Base-by-base conservation (phyloP, 2,329 filamentous ascomycete genomes). In the Colletotrichum graminicola region DNA sequence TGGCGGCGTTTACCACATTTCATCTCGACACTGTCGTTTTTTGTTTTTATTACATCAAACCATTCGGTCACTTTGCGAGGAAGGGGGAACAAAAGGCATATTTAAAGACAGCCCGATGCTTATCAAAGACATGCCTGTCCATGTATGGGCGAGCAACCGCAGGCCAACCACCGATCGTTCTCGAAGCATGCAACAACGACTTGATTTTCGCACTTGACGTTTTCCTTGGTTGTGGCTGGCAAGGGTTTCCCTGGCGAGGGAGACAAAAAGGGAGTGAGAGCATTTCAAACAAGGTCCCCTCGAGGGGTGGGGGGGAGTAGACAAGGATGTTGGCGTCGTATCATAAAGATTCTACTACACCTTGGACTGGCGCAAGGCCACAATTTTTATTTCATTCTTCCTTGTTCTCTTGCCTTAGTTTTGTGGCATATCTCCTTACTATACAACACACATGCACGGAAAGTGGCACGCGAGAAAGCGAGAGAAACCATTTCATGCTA, bases 1-100 rank as follows among this genome's bases (percentile, higher is more conserved):
- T 49, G 69, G 69, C 69, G 69, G 65, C 66, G 65, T 68, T 72
- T n/a, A 64, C 26, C 34, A 55, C 60, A 59, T 62, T 57, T 62
- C 12, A 54, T 23, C 14, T 41, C 45, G 55, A 41, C 59, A 63
- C 62, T 60, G 21, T 47, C 51, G 26, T 54, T 64, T 52, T 41
- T 39, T 29, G 29, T 29, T 26, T 21, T 56, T 39, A 23, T 67
- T 29, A 51, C 34, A 23, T 65, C 16, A 12, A 23, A 45, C 18
- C 18, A 21, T 39, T 43, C n/a, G 18, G 21, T 12, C n/a, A 52
- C 45, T n/a, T n/a, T 5, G 32, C 14, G 36, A 47, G 21, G 62
- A 3, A 21, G 54, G 55, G 36, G 63, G 39, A 32, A 45, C 6
- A 36, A 21, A 41, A 29, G 34, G 43, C 55, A 45, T 52, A 61